Evolutionary conservation across 2,329 filamentous ascomycete species (phyloP).

Genomic region (Arthrobotrys sinensis): DNA sequence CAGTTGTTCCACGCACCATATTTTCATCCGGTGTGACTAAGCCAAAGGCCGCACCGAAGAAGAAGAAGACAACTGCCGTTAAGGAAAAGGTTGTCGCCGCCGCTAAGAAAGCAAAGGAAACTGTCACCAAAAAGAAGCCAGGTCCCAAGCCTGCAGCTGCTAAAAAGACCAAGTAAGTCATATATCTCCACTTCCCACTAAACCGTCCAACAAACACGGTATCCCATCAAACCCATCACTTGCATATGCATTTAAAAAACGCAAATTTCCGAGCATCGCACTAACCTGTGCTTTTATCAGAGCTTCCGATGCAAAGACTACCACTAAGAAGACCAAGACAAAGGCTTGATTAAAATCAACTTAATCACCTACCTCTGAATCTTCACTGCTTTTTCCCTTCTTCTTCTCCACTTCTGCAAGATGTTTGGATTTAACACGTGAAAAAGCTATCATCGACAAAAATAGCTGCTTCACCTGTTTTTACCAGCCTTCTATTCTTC

Average conservation of each 20-base stretch:
- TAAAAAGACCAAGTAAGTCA: slow-evolving; percentile 56
- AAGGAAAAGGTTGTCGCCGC: slow-evolving; percentile 49
- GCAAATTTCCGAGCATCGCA: neutral
- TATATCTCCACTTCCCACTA: neutral
- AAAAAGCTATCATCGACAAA: neutral
- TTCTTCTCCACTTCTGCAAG: slow-evolving; percentile 17
- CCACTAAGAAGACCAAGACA: slow-evolving; percentile 49
- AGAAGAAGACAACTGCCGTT: slow-evolving; percentile 35
- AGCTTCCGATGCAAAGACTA: slow-evolving; percentile 39
- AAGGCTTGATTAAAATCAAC: slow-evolving; percentile 42
- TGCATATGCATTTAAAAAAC: slow-evolving; percentile 10
- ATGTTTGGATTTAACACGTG: slow-evolving; percentile 18
- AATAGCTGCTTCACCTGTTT: slow-evolving; percentile 2
- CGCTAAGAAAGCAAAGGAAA: slow-evolving; percentile 42
- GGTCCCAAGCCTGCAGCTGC: slow-evolving; percentile 42
- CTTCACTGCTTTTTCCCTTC: slow-evolving; percentile 1
- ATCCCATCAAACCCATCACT: neutral
- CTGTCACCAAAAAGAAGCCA: slow-evolving; percentile 46
- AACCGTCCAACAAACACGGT: slow-evolving; percentile 7
- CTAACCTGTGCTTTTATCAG: slow-evolving; percentile 34
- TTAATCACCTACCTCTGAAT: neutral
- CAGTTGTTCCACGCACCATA: slow-evolving; percentile 40
- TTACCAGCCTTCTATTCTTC: slow-evolving; percentile 17
- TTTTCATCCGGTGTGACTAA: slow-evolving; percentile 52
- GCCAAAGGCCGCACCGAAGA: slow-evolving; percentile 47